Evolutionary conservation across 1,284 basidiomycete genomes (phyloP), one percentile per base, ranked within the genome.

Genomic region (Irpex sp.): DNA sequence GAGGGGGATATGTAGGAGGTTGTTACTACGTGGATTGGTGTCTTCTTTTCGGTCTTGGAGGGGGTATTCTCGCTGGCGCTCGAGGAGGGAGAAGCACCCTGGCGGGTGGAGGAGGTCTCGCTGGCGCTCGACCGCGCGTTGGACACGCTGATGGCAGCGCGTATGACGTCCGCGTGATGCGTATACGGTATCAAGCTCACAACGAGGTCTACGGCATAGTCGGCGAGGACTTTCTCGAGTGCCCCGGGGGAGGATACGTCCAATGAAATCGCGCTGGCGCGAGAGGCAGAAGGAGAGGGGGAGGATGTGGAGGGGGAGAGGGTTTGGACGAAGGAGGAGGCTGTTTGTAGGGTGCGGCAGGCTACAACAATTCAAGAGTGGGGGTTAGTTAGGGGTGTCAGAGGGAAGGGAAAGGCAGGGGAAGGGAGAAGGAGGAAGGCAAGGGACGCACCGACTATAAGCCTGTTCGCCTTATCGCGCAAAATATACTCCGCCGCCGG

Each of bases 141-240:
- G 7, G 28, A 33, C 6, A 33, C 28, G 28, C 6, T 7, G 28
- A 33, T 33, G 28, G 28, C 28, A 14, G 94, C 92, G 77, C 93
- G 89, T 80, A 99, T 96, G 71, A 99, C 94, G 45, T 82, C 80
- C 16, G 88, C 88, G 75, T 99, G 96, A 81, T 90, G 83, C 61
- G 88, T 95, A 82, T 98, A 99, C 7, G 97, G 97, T 66, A 99
- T 95, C 72, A 99, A 87, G 39, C 94, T 97, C 72, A 99, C 92
- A 73, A 99, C 94, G 62, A 98, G 83, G 76, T 99, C 94, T 1
- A 52, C 49, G 1, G 1, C 16, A 75, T 94, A 88, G 58, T 85
- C 88, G 53, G 90, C 91, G 65, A 99, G 84, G 56, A 88, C 87
- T 47, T 81, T 80, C 68, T 94, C 91, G 56, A 99, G 88, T 4